phyloP scores from a whole-genome alignment of 306 rosid genomes.

The Vigna unguiculata region DNA sequence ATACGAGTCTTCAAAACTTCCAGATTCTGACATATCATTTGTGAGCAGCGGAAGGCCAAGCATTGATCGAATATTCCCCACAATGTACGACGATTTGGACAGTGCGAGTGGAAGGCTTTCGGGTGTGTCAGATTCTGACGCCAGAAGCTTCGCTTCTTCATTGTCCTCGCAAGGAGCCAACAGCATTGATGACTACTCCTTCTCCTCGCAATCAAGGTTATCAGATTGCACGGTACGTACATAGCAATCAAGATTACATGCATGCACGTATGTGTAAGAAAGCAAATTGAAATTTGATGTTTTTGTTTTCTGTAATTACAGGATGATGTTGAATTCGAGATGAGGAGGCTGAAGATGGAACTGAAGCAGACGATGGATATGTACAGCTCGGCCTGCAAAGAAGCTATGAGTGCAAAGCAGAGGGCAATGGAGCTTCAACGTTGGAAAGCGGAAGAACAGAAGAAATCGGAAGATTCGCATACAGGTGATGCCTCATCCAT shows the following conservation, averaged over 20 bases:
- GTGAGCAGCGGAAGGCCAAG: slow-evolving; percentile 72
- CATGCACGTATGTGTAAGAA: no score
- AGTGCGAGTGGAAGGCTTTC: slow-evolving; percentile 50
- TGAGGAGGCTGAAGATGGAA: slow-evolving; percentile 83
- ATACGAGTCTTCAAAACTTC: slow-evolving; percentile 43
- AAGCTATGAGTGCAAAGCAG: slow-evolving; percentile 70
- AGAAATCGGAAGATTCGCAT: slow-evolving; percentile 60
- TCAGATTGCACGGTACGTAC: slow-evolving; percentile 42
- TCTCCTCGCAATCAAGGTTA: slow-evolving; percentile 43
- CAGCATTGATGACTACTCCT: slow-evolving; percentile 45
- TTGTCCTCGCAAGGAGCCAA: slow-evolving; percentile 38
- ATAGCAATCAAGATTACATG: no score
- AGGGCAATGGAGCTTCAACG: slow-evolving; percentile 77
- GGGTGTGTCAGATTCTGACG: slow-evolving; percentile 56
- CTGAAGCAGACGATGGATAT: slow-evolving; percentile 90
- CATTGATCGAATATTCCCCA: slow-evolving; percentile 51
- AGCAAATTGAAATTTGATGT: neutral
- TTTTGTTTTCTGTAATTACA: neutral
- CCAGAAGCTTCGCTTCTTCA: slow-evolving; percentile 49
- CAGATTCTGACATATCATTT: slow-evolving; percentile 74
- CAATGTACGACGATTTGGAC: slow-evolving; percentile 47
- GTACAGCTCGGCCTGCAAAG: slow-evolving; percentile 84
- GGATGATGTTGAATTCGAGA: slow-evolving; percentile 87
- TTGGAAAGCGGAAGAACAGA: slow-evolving; percentile 74
- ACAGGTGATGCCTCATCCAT: slow-evolving; percentile 61